These are phyloP conservation scores for Rhodotorula sp. DNA, from an alignment of 1,284 basidiomycete genomes.

Conservation along the genomic window DNA sequence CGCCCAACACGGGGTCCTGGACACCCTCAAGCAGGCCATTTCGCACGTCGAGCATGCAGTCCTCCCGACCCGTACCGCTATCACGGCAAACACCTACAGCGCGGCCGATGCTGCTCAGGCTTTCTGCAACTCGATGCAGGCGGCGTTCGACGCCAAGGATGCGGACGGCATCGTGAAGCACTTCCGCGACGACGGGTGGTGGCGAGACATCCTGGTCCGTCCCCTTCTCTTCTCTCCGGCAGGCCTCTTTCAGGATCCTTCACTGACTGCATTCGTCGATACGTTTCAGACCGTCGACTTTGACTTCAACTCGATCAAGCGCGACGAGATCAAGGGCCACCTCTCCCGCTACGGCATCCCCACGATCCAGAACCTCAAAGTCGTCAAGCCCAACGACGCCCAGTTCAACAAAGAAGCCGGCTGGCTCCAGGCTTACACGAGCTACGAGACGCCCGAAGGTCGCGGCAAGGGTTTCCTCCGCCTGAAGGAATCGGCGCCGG, in stretches of 20 bases:
- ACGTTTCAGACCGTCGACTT: constrained; percentile 22
- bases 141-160: constrained; percentile 50
- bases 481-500: constrained; percentile 33
- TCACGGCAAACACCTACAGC: constrained; percentile 12
- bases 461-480: constrained; percentile 43
- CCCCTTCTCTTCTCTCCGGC: too few relatives aligned
- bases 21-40: constrained; percentile 25
- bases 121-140: constrained; percentile 57
- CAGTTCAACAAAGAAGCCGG: constrained; percentile 22
- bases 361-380: constrained; percentile 27
- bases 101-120: constrained; percentile 49
- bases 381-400: constrained; percentile 25
- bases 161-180: constrained; percentile 42
- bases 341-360: constrained; percentile 41
- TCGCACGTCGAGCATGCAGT: constrained; percentile 14
- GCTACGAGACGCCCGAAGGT: constrained; percentile 40
- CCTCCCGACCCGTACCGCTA: neutral
- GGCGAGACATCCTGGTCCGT: constrained; percentile 42
- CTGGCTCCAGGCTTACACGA: constrained; percentile 43
- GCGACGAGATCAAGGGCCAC: constrained; percentile 28
- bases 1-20: constrained; percentile 6
- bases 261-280: too few relatives aligned
- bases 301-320: constrained; percentile 43
- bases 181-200: constrained; percentile 39
- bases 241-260: too few relatives aligned